Evolutionary conservation across 495 filamentous ascomycete genomes (phyloP).

Genomic region (Podospora conica): DNA sequence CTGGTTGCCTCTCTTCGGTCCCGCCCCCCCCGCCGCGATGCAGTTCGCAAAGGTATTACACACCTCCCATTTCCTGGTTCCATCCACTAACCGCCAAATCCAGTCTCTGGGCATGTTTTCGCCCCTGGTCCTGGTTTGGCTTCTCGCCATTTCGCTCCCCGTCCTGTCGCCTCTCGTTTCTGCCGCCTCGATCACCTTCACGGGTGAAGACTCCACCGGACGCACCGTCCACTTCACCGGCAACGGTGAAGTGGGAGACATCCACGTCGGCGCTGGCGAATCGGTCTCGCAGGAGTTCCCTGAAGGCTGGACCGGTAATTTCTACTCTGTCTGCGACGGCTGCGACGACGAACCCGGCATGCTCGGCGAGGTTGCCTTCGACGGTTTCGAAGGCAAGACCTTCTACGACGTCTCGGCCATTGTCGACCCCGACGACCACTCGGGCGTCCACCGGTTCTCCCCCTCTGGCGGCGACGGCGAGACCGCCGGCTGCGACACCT

Average conservation of each 20-base stretch:
- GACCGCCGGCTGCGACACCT: slow-evolving; percentile 41
- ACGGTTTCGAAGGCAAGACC: slow-evolving; percentile 35
- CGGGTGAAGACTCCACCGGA: slow-evolving; percentile 40
- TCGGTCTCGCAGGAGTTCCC: slow-evolving; percentile 33
- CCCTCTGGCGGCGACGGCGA: slow-evolving; percentile 24
- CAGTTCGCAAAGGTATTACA: too few species aligned
- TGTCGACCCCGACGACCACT: slow-evolving; percentile 41
- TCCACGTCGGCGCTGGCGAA: slow-evolving; percentile 28
- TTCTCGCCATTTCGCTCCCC: slow-evolving; percentile 12
- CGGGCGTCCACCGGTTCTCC: slow-evolving; percentile 43
- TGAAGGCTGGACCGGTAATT: slow-evolving; percentile 43
- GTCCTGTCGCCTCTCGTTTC: slow-evolving; percentile 27
- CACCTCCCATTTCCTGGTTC: too few species aligned
- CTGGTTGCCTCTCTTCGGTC: too few species aligned
- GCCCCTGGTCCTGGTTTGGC: too few species aligned
- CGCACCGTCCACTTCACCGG: slow-evolving; percentile 42
- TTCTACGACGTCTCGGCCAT: slow-evolving; percentile 53
- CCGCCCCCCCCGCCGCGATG: slow-evolving; percentile 13
- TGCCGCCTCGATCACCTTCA: slow-evolving; percentile 41
- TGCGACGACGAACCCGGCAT: slow-evolving; percentile 36
- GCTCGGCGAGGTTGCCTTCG: slow-evolving; percentile 47
- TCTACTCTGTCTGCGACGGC: slow-evolving; percentile 38
- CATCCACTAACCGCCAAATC: too few species aligned
- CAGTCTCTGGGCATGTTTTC: too few species aligned
- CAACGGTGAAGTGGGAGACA: slow-evolving; percentile 22